These are phyloP conservation scores for Penicillium angulare DNA, from an alignment of 495 filamentous ascomycete genomes.

Conservation along the genomic window DNA sequence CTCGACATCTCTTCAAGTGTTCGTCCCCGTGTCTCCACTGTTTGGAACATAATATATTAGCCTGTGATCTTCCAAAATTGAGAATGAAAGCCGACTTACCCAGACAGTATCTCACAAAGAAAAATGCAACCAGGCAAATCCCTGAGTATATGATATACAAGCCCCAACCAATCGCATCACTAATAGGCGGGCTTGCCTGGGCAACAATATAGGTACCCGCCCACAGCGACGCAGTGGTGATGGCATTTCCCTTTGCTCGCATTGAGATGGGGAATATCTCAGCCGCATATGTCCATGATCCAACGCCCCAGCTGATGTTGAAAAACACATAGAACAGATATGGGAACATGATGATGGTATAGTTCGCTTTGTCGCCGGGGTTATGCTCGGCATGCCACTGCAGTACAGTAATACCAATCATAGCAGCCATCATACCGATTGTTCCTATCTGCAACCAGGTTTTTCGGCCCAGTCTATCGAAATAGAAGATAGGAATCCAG, in stretches of 20 bases:
- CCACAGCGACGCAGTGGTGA: constrained; percentile 28
- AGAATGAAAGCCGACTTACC: constrained; percentile 5
- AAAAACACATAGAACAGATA: constrained; percentile 76
- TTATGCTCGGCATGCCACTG: constrained; percentile 46
- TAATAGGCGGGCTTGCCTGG: constrained; percentile 69
- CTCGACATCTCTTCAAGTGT: constrained; percentile 20
- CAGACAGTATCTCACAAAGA: constrained; percentile 29
- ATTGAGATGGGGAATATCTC: constrained; percentile 28
- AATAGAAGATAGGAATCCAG: constrained; percentile 22
- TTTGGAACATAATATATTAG: background rate
- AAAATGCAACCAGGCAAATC: constrained; percentile 60
- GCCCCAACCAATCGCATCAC: constrained; percentile 61
- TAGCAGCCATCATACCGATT: constrained; percentile 64
- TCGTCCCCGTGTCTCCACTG: constrained; percentile 15
- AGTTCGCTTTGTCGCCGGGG: constrained; percentile 51
- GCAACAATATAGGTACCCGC: constrained; percentile 52
- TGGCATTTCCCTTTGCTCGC: constrained; percentile 27
- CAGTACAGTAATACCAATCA: constrained; percentile 61
- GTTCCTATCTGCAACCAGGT: constrained; percentile 40
- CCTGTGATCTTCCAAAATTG: background rate
- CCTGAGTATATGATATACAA: constrained; percentile 70
- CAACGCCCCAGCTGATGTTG: constrained; percentile 41
- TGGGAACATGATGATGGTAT: constrained; percentile 71
- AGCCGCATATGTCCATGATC: constrained; percentile 19
- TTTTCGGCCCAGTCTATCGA: constrained; percentile 23